These are phyloP conservation scores for Huntiella abstrusa DNA, from an alignment of 2,329 filamentous ascomycete genomes.

Conservation along the genomic window DNA sequence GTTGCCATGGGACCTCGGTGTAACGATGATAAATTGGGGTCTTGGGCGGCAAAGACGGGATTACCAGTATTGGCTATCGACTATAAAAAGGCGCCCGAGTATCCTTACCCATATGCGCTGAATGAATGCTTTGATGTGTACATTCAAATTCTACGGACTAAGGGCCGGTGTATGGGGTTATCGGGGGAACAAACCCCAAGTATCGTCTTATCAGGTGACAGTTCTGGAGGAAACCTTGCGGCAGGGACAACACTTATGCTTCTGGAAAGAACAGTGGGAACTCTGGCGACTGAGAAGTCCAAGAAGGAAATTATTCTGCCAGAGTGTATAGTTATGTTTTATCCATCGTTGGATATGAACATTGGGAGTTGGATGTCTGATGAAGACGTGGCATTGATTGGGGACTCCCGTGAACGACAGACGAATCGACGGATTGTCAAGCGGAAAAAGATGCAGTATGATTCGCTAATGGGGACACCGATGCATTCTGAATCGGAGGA, in stretches of 20 bases:
- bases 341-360: constrained; percentile 87
- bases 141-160: constrained; percentile 20
- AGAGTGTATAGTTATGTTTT: constrained; percentile 67
- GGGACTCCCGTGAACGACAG: constrained; percentile 58
- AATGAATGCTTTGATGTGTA: constrained; percentile 33
- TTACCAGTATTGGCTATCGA: constrained; percentile 82
- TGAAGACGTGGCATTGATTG: constrained; percentile 87
- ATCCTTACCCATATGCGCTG: constrained; percentile 28
- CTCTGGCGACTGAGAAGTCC: constrained; percentile 14
- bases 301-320: constrained; percentile 48
- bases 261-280: constrained; percentile 46
- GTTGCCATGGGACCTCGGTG: constrained; percentile 92
- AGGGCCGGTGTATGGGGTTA: constrained; percentile 25
- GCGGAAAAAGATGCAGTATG: constrained; percentile 78
- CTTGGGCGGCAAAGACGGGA: constrained; percentile 78
- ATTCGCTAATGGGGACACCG: constrained; percentile 64
- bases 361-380: constrained; percentile 99
- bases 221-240: constrained; percentile 29
- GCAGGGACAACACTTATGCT: constrained; percentile 74
- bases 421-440: constrained; percentile 63
- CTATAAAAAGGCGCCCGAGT: constrained; percentile 43
- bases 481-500: constrained; percentile 61
- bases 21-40: constrained; percentile 82
- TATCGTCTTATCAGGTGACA: constrained; percentile 29
- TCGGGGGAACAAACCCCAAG: constrained; percentile 21